phyloP scores from a whole-genome alignment of 2,329 filamentous ascomycete species.

The Hypomyces perniciosus region DNA sequence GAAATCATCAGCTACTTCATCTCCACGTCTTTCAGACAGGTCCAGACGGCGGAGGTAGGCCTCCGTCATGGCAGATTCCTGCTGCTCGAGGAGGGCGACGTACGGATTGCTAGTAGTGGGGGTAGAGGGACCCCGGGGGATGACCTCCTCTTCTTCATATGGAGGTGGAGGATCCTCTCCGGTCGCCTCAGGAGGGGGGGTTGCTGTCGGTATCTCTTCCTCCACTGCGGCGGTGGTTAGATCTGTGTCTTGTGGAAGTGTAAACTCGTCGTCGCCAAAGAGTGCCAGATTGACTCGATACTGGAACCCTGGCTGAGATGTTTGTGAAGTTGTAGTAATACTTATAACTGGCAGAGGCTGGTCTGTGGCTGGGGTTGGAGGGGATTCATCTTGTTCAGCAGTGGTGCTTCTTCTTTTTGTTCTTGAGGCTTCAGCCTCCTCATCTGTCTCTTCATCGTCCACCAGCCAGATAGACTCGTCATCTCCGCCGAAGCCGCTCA shows the following conservation, averaged over 20 bases:
- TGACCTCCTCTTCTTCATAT: constrained; percentile 2
- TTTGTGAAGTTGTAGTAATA: not conserved
- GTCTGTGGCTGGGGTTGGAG: not conserved
- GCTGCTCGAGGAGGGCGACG: constrained; percentile 24
- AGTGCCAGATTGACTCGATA: constrained; percentile 15
- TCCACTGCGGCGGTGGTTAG: not conserved
- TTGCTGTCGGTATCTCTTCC: not conserved
- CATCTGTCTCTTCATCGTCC: constrained; percentile 23
- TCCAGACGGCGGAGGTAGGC: constrained; percentile 25
- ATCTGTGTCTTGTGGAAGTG: constrained; percentile 2
- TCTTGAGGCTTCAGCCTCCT: constrained; percentile 8
- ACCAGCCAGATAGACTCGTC: constrained; percentile 24
- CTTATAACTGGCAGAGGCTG: not conserved
- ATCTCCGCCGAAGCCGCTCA: constrained; percentile 27
- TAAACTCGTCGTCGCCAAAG: constrained; percentile 18
- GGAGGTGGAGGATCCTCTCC: not conserved
- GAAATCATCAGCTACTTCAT: constrained; percentile 26
- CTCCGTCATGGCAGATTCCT: constrained; percentile 25
- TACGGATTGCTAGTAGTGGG: constrained; percentile 24
- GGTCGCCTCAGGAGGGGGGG: not conserved
- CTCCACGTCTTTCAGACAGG: constrained; percentile 15
- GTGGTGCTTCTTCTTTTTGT: not conserved
- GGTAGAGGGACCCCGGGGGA: constrained; percentile 11
- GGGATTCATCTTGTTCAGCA: not conserved
- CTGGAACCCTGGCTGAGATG: constrained; percentile 12